phyloP scores from a whole-genome alignment of 768 basidiomycete genomes.

The Suillus subaureus region DNA sequence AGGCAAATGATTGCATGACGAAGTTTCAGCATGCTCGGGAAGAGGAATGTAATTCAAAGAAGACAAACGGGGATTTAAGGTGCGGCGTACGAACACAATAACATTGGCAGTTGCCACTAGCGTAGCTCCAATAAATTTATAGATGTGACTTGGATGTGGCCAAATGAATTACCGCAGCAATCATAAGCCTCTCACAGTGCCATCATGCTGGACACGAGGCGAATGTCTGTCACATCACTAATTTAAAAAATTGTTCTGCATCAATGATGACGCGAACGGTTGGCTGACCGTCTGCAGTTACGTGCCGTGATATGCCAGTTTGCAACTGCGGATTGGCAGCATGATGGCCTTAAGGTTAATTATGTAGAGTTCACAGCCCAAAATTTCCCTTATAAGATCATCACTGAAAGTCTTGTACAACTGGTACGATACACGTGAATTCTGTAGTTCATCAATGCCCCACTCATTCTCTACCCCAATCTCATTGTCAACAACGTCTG shows the following conservation, averaged over 20 bases:
- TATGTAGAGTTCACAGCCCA: not conserved
- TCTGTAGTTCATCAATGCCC: too few species aligned
- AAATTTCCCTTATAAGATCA: not conserved
- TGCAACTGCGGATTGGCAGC: not conserved
- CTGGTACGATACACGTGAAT: too few species aligned
- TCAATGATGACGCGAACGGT: too few species aligned
- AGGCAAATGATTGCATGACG: not conserved
- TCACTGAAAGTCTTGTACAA: too few species aligned
- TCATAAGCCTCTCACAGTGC: not conserved
- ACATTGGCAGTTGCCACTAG: not conserved
- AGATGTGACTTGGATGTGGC: not conserved
- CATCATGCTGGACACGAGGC: not conserved
- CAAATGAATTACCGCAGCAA: conserved; percentile 3
- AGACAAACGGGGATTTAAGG: not conserved
- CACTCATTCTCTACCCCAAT: too few species aligned
- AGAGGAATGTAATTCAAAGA: not conserved
- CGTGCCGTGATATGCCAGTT: not conserved
- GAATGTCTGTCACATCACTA: not conserved
- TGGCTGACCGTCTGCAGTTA: too few species aligned
- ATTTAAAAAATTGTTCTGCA: not conserved
- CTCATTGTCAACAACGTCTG: too few species aligned
- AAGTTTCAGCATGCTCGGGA: not conserved
- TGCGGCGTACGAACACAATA: not conserved
- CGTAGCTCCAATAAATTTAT: conserved; percentile 1
- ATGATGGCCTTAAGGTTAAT: not conserved